Conservation (phyloP, 2,329 filamentous ascomycete genomes). For the Fusarium citri region DNA sequence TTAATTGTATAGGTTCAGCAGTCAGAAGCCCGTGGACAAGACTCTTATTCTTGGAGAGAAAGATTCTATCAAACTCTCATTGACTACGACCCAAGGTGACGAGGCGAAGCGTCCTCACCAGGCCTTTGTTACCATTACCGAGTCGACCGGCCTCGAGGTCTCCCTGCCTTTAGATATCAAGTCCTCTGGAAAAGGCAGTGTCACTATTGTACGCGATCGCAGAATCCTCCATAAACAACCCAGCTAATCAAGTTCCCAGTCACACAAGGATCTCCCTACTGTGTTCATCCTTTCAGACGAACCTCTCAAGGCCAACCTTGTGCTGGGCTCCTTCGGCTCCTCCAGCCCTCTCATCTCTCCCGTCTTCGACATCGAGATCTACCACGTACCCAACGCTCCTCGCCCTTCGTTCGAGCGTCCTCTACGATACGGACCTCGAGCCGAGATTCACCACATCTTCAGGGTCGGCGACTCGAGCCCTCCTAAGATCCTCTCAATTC, state of each 20-base stretch:
- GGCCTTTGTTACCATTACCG: constrained; percentile 86
- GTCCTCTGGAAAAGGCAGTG: constrained; percentile 85
- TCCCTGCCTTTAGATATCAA: constrained; percentile 88
- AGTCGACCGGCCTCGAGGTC: constrained; percentile 83
- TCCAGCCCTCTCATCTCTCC: constrained; percentile 74
- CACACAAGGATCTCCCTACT: constrained; percentile 87
- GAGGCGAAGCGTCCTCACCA: constrained; percentile 90
- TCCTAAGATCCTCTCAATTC: constrained; percentile 79
- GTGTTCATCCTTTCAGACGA: constrained; percentile 78
- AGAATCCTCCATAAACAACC: background rate
- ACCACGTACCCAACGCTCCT: constrained; percentile 70
- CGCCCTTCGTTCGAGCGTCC: constrained; percentile 72
- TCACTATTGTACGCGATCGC: constrained; percentile 77
- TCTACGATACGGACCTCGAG: constrained; percentile 83
- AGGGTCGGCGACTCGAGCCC: constrained; percentile 82
- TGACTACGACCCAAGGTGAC: constrained; percentile 84
- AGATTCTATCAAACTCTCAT: constrained; percentile 82
- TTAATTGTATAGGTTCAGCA: constrained; percentile 63
- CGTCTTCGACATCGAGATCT: constrained; percentile 78
- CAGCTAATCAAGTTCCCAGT: constrained; percentile 62
- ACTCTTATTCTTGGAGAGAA: constrained; percentile 72
- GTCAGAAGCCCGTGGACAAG: constrained; percentile 70
- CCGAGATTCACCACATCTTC: constrained; percentile 94
- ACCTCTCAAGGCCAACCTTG: constrained; percentile 81
- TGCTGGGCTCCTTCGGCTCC: constrained; percentile 88